Base-by-base conservation (phyloP, 202 grass and related monocot genomes). In the Zizania palustris region DNA sequence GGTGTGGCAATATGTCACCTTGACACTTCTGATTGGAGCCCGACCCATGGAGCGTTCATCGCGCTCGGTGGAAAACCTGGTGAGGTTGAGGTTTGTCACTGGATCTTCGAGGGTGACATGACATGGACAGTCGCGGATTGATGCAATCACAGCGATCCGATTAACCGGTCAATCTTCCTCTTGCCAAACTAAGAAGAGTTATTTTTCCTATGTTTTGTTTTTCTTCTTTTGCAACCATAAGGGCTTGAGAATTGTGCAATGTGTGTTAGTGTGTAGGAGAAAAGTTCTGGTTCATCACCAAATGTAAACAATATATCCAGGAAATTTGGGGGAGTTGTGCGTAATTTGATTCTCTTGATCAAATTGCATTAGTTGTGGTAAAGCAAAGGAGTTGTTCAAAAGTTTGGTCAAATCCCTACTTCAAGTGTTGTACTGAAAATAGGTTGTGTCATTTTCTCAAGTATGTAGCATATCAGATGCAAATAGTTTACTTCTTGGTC, bases 101-200 rank as follows among this genome's bases (percentile, higher is more conserved):
- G 93, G 93, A 96, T 96, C 79, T 96, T 96, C 54, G 83, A 93
- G 80, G 90, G 93, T 5, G 93, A 96, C 72, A 96, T 96, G 93
- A 96, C 93, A 21, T 96, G 93, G 93, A 89, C 93, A 0, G 80
- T 90, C 0, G 85, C 89, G 1, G 93, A 82, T 6, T 89, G 75
- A 96, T 69, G 50, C 45, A 13, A 78, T 66, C 20, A 28, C 14
- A 63, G 46, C 41, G 34, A 15, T 69, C 33, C 28, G 21, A n/a
- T 45, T 16, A 18, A 40, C 55, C 56, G 35, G 19, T 59, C 61
- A 41, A 74, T 74, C 54, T 58, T 73, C 33, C 74, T 81, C 44
- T 87, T 76, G 74, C 38, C 43, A 66, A 62, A 75, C 45, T 70
- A 69, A 81, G 43, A 79, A 34, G 69, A 63, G 36, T 40, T 66